Conservation (phyloP, 805 yeast genomes). For the Ogataea salicorniae region DNA sequence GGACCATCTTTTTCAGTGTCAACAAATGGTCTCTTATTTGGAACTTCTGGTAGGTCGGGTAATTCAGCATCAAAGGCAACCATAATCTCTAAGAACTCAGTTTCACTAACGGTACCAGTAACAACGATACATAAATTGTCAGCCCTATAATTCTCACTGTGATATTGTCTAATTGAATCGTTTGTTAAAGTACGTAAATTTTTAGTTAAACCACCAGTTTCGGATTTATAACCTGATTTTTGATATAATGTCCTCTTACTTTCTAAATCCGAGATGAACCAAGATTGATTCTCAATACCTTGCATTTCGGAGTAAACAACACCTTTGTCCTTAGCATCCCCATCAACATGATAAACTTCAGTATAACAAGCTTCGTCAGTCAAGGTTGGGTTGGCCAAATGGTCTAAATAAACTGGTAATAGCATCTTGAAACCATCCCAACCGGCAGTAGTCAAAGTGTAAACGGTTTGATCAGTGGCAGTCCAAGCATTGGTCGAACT, state of each 20-base stretch:
- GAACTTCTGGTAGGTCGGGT: constrained; percentile 34
- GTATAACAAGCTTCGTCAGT: constrained; percentile 89
- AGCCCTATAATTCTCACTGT: constrained; percentile 66
- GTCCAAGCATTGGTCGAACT: constrained; percentile 97
- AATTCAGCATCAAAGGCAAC: constrained; percentile 55
- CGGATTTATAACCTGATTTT: constrained; percentile 80
- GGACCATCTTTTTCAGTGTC: constrained; percentile 52
- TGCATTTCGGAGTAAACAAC: constrained; percentile 98
- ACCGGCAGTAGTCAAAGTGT: constrained; percentile 87
- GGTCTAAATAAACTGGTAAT: constrained; percentile 88
- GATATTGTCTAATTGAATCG: constrained; percentile 73
- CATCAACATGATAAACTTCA: constrained; percentile 93
- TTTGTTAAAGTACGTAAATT: constrained; percentile 70
- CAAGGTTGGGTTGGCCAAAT: constrained; percentile 74
- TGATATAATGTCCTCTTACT: constrained; percentile 53
- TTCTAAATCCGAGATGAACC: constrained; percentile 58
- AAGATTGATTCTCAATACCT: constrained; percentile 76
- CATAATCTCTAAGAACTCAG: constrained; percentile 60
- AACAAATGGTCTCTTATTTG: constrained; percentile 68
- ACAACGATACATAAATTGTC: constrained; percentile 79
- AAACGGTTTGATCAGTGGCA: constrained; percentile 90
- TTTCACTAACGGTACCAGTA: constrained; percentile 79
- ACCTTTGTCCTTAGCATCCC: constrained; percentile 86
- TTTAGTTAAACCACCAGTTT: constrained; percentile 86
- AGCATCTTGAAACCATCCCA: constrained; percentile 88